phyloP scores from a whole-genome alignment of 306 rosid species.

The Trifolium dubium region DNA sequence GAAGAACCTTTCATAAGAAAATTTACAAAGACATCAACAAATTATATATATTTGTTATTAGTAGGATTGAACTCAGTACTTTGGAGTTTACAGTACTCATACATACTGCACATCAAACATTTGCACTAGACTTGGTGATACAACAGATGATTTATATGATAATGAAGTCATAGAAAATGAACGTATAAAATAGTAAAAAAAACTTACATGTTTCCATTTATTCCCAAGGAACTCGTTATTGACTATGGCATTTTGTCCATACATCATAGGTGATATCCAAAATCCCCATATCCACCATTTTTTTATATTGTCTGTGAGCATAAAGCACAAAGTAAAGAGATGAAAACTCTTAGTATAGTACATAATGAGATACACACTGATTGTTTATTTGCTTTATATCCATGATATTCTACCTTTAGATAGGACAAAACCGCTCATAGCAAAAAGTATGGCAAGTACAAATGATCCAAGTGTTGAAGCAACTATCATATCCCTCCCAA shows the following conservation, averaged over 20 bases:
- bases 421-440: constrained; percentile 63
- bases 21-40: neutral
- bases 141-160: constrained; percentile 13
- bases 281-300: constrained; percentile 64
- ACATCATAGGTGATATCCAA: constrained; percentile 62
- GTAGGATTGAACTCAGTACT: neutral
- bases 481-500: constrained; percentile 58
- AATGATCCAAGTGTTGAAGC: constrained; percentile 60
- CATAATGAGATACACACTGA: neutral
- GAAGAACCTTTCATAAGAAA: constrained; percentile 48
- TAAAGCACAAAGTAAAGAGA: constrained; percentile 13
- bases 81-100: neutral
- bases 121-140: neutral
- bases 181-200: constrained; percentile 14
- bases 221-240: constrained; percentile 53
- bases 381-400: constrained; percentile 29
- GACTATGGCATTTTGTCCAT: constrained; percentile 51
- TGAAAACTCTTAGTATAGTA: constrained; percentile 13
- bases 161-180: constrained; percentile 11
- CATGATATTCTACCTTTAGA: constrained; percentile 55
- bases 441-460: constrained; percentile 50
- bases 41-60: neutral
- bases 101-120: neutral
- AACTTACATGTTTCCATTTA: constrained; percentile 53
- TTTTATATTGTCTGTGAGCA: constrained; percentile 45